Conservation (phyloP, 345 rosid genomes). For the Populus ilicifolia region DNA sequence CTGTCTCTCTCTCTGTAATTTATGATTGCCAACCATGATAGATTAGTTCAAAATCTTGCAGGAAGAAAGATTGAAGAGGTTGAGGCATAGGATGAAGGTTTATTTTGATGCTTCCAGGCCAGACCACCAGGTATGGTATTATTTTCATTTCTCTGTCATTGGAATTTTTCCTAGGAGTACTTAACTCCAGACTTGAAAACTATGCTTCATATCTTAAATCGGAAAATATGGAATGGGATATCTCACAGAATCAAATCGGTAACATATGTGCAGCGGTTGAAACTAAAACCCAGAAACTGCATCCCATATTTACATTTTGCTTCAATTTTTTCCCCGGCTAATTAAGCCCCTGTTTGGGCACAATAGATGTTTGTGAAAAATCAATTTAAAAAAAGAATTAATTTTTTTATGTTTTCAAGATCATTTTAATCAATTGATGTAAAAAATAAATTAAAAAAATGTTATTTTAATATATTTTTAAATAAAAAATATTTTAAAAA, state of each 20-base stretch:
- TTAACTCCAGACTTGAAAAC: neutral
- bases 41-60: conserved; percentile 20
- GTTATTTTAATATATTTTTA: too few relatives aligned
- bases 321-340: neutral
- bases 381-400: too few relatives aligned
- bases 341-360: neutral
- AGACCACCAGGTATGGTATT: conserved; percentile 73
- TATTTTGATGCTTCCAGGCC: conserved; percentile 64
- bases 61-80: conserved; percentile 73
- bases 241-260: neutral
- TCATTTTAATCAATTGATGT: fast-evolving
- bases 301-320: neutral
- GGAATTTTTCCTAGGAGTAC: neutral
- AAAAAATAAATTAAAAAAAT: too few relatives aligned
- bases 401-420: too few relatives aligned
- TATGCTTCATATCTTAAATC: neutral
- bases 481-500: too few relatives aligned
- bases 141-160: neutral
- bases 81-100: conserved; percentile 70
- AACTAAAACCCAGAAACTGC: neutral
- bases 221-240: neutral
- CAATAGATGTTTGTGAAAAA: too few relatives aligned
- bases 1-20: neutral
- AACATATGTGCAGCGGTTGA: neutral
- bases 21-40: neutral